Conservation (phyloP, 2,329 filamentous ascomycete species). For the Aschersonia sp. region DNA sequence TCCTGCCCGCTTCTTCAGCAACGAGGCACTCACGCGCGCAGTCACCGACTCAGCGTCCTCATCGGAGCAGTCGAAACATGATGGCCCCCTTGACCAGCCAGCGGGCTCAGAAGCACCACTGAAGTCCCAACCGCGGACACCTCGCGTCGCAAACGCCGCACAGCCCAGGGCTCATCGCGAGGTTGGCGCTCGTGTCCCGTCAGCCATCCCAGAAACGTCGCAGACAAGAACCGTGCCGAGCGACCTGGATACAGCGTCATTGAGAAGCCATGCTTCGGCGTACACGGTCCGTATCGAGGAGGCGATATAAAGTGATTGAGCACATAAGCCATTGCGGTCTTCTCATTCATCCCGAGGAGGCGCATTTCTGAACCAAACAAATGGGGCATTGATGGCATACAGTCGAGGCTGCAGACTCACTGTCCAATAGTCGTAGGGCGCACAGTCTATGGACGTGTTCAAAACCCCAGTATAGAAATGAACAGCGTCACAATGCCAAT, state of each 20-base stretch:
- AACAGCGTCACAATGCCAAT: too few relatives aligned
- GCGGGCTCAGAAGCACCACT: conserved; percentile 2
- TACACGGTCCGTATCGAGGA: conserved; percentile 6
- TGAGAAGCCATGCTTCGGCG: conserved; percentile 6
- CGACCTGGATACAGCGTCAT: conserved; percentile 5
- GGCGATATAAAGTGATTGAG: background rate
- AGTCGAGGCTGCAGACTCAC: too few relatives aligned
- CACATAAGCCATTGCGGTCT: too few relatives aligned
- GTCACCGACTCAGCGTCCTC: background rate
- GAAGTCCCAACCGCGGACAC: conserved; percentile 4
- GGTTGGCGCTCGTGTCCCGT: conserved; percentile 3
- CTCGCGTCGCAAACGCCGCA: background rate
- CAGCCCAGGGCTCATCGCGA: background rate
- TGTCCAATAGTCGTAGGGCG: too few relatives aligned
- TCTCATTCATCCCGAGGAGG: background rate
- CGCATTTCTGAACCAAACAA: background rate
- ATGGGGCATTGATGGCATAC: too few relatives aligned
- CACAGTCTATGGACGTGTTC: too few relatives aligned
- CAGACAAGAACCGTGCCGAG: background rate
- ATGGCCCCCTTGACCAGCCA: background rate
- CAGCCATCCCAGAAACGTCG: conserved; percentile 5
- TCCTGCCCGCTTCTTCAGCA: conserved; percentile 6
- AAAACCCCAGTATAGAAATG: too few relatives aligned
- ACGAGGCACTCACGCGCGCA: conserved; percentile 5
- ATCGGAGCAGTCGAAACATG: background rate